Evolutionary conservation across 2,329 filamentous ascomycete species (phyloP).

Genomic region (Penicillium brasilianum): DNA sequence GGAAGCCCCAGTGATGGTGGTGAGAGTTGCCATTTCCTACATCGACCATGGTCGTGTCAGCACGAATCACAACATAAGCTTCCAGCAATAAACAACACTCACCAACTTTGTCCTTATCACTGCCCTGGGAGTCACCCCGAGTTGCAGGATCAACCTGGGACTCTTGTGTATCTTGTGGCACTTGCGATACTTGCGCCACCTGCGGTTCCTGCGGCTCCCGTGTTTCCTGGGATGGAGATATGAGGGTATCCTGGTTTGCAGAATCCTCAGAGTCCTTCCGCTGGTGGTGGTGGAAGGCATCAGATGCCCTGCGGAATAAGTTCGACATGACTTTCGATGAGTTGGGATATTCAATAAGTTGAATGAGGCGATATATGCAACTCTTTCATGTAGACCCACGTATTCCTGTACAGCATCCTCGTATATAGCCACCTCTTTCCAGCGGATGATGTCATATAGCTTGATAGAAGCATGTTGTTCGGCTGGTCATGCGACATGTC

Average conservation of each 20-base stretch:
- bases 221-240: neutral
- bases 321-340: neutral
- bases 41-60: neutral
- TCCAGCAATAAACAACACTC: neutral
- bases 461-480: neutral
- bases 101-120: neutral
- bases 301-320: slow-evolving; percentile 4
- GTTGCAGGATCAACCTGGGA: neutral
- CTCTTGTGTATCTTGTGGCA: neutral
- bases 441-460: slow-evolving; percentile 6
- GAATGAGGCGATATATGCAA: too few species aligned
- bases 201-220: neutral
- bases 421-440: neutral
- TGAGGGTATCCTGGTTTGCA: neutral
- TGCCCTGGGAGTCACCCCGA: neutral
- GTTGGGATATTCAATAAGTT: neutral
- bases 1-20: neutral
- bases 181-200: neutral
- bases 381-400: neutral
- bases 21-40: neutral
- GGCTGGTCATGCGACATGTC: neutral
- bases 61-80: neutral
- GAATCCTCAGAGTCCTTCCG: neutral
- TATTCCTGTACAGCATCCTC: neutral
- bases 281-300: slow-evolving; percentile 3